A percentile compares a stretch with the other conserved stretches of the same genome.
phyloP scores from a whole-genome alignment of 805 yeast species.

The Saccharomycopsis fodiens region DNA sequence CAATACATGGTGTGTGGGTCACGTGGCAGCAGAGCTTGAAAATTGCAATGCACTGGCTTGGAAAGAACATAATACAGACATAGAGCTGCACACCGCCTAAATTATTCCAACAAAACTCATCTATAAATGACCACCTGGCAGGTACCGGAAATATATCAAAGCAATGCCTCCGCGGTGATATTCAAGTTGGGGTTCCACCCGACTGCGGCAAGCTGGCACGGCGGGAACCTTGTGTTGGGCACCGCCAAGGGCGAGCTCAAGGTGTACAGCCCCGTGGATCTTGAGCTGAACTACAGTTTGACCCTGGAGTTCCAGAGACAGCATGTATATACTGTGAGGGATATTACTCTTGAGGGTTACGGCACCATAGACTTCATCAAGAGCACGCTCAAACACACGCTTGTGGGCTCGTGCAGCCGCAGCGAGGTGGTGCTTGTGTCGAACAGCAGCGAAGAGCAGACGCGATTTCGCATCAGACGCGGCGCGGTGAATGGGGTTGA shows the following conservation, averaged over 20 bases:
- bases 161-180: neutral
- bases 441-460: neutral
- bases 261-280: neutral
- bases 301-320: neutral
- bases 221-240: neutral
- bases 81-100: no score
- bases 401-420: neutral
- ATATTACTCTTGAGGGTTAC: neutral
- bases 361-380: neutral
- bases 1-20: no score
- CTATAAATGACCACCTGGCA: no score
- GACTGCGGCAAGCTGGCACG: neutral
- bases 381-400: neutral
- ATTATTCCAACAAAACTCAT: no score
- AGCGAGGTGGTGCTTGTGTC: neutral
- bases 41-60: no score
- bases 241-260: neutral
- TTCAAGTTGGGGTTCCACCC: neutral
- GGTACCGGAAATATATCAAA: neutral
- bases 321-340: neutral
- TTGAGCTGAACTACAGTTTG: neutral
- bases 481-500: constrained; percentile 1
- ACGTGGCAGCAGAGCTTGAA: no score
- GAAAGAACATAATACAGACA: no score
- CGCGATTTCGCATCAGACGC: neutral